A percentile compares a stretch with the other conserved stretches of the same genome.
Conservation (phyloP, 2,329 filamentous ascomycete species). For the Penicillium hesseltinei region DNA sequence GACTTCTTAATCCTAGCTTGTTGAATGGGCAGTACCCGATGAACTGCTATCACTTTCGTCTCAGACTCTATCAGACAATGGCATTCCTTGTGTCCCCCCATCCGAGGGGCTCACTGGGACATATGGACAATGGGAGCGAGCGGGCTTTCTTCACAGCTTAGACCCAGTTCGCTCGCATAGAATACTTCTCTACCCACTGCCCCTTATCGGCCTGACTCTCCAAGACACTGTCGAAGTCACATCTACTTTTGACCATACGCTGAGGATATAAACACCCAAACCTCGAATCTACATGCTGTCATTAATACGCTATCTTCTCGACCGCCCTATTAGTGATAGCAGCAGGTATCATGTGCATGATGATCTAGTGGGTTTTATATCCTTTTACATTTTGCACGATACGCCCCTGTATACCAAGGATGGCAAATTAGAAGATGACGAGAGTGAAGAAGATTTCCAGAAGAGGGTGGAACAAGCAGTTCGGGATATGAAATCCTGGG, state of each 20-base stretch:
- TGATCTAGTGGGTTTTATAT: neutral
- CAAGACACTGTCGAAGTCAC: conserved; percentile 13
- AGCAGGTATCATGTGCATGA: neutral
- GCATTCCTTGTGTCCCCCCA: neutral
- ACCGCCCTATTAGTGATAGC: neutral
- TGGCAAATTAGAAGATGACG: neutral
- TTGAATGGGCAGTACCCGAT: conserved; percentile 14
- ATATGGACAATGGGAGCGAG: conserved; percentile 14
- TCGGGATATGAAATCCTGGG: neutral
- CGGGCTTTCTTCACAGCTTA: neutral
- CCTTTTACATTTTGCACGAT: neutral
- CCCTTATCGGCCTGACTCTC: conserved; percentile 9
- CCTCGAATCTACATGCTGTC: neutral
- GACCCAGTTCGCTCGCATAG: neutral
- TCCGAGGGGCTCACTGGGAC: neutral
- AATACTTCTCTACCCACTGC: conserved; percentile 10
- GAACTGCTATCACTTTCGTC: conserved; percentile 7
- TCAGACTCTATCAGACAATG: conserved; percentile 2
- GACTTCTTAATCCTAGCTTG: neutral
- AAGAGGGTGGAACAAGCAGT: neutral
- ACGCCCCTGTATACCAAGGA: neutral
- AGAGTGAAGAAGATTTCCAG: neutral
- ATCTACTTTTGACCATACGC: conserved; percentile 10
- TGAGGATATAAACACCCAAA: neutral
- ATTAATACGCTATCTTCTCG: neutral